phyloP scores from a whole-genome alignment of 1,139 yeast species.

The Debaryomycetaceae sp. region DNA sequence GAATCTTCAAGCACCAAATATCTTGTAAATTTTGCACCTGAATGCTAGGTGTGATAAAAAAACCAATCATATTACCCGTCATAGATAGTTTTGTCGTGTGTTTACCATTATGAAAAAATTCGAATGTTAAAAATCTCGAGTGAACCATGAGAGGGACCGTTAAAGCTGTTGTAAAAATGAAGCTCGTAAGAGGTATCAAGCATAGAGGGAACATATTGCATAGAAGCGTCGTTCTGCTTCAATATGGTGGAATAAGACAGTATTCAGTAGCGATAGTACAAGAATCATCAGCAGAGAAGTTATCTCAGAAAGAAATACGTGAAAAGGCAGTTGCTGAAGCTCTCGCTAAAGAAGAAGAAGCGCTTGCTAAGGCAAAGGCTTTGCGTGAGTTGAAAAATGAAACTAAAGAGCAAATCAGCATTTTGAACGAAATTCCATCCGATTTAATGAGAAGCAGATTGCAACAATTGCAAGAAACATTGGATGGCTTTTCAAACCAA shows the following conservation, averaged over 20 bases:
- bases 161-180: no score
- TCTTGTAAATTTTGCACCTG: no score
- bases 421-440: constrained; percentile 37
- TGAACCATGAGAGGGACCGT: no score
- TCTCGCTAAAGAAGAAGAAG: constrained; percentile 44
- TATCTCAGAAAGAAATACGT: constrained; percentile 31
- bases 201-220: background rate
- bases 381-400: constrained; percentile 33
- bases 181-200: background rate
- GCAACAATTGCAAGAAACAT: constrained; percentile 27
- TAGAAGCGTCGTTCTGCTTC: background rate
- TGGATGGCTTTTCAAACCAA: constrained; percentile 23
- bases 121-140: no score
- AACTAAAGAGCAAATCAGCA: constrained; percentile 25
- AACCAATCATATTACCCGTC: background rate
- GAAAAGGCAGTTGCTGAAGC: constrained; percentile 45
- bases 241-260: background rate
- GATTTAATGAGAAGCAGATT: constrained; percentile 30
- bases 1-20: no score
- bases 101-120: background rate
- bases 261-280: constrained; percentile 6
- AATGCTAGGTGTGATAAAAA: no score
- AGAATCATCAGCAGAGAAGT: constrained; percentile 3
- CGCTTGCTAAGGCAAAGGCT: constrained; percentile 32
- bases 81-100: background rate